Base-by-base conservation (phyloP, 2,329 filamentous ascomycete species). In the Curvularia hawaiiensis region DNA sequence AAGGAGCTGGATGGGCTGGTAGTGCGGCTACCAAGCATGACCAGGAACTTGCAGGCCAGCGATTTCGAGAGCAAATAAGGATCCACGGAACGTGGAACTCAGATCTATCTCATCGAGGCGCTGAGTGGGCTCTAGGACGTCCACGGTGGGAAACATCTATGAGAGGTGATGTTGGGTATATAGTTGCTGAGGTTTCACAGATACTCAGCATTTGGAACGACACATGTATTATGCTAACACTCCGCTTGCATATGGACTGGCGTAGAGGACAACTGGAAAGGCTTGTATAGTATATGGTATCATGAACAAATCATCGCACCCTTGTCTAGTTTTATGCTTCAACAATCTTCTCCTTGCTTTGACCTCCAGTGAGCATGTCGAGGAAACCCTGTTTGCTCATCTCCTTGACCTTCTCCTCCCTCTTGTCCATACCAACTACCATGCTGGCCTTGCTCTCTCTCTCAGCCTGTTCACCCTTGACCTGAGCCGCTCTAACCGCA, bases 311-410 rank as follows among this genome's bases (percentile, higher is more conserved):
- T 41, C 22, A 41, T 20, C 26, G 44, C 44, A 44, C 26, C 33
- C n/a, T 30, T 9, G n/a, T 11, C 16, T 33, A 22, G 7, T 45
- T 12, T 54, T 44, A 58, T 31, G 56, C 61, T 33, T 63, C 59
- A 1, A 60, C 63, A 22, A 54, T 57, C 7, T 57, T 65, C 56
- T 70, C 70, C 60, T 72, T 73, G 71, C 78, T 74, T 79, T 83
- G 77, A 72, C 85, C 81, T 14, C 83, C 82, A 41, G 82, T 83
- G 74, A 99, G 97, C 75, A 98, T 79, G 60, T 98, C 94, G 75
- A 99, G 78, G 79, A 98, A 99, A 0, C 94, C 93, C 79, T 97
- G 91, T 80, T 96, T 96, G 76, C 90, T 96, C 88, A 99, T 95
- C 82, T 98, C 93, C 64, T 91, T 95, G 51, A 96, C 84, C 80